phyloP scores from a whole-genome alignment of 345 rosid species.

The Dimocarpus longan region DNA sequence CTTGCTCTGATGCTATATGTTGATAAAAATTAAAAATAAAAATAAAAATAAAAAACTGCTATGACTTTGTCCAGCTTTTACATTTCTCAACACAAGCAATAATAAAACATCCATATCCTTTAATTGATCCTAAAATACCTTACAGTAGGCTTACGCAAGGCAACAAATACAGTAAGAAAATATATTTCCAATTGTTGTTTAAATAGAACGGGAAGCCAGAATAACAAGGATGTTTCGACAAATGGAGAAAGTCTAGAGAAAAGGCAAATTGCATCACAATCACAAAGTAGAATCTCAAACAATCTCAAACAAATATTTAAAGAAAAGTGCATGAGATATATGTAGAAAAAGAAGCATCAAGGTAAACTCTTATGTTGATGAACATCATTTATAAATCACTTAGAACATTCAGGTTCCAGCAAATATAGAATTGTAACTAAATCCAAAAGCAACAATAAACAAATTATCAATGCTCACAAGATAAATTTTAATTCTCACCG shows the following conservation, averaged over 20 bases:
- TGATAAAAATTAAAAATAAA: neutral
- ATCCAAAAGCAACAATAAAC: neutral
- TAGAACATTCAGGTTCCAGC: constrained; percentile 1
- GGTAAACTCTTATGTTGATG: neutral
- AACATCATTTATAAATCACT: neutral
- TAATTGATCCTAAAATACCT: neutral
- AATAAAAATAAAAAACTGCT: neutral
- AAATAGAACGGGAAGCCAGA: neutral
- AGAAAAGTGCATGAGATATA: neutral
- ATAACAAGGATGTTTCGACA: constrained; percentile 1
- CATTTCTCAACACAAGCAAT: neutral
- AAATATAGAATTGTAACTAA: neutral
- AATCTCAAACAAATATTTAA: neutral
- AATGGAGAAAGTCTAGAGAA: neutral
- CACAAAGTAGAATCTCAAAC: neutral
- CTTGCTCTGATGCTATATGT: neutral
- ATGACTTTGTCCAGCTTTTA: constrained; percentile 2
- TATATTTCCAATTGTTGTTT: neutral
- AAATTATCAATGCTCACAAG: neutral
- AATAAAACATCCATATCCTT: neutral
- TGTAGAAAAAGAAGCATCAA: neutral
- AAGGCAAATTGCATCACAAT: neutral
- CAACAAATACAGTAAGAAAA: neutral
- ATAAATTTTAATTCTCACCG: constrained; percentile 45
- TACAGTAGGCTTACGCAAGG: neutral